A percentile compares a stretch with the other conserved stretches of the same genome.
phyloP scores from a whole-genome alignment of 2,329 filamentous ascomycete genomes.

The Amylocarpus encephaloides region DNA sequence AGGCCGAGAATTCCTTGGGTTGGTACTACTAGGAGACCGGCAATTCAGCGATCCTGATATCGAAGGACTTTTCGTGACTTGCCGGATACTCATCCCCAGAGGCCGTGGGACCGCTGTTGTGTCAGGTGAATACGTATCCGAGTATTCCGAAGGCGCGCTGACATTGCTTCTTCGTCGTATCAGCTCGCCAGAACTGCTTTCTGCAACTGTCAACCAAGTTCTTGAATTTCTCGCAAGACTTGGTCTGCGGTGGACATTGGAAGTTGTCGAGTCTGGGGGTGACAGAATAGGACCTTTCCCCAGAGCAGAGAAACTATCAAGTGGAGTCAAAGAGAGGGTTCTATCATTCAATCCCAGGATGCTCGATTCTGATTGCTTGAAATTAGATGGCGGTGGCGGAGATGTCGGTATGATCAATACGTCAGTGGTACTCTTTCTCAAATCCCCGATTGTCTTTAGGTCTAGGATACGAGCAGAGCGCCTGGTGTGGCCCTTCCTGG shows the following conservation, averaged over 20 bases:
- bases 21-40: neutral
- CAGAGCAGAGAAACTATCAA: conserved; percentile 22
- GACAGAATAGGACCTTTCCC: conserved; percentile 7
- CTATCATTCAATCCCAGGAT: conserved; percentile 21
- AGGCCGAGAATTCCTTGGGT: conserved; percentile 16
- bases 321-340: conserved; percentile 20
- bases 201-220: conserved; percentile 20
- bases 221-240: conserved; percentile 18
- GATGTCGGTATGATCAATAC: conserved; percentile 4
- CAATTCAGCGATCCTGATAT: too few relatives aligned
- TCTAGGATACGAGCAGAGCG: conserved; percentile 15
- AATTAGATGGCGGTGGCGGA: neutral
- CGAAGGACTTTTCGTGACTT: conserved; percentile 18
- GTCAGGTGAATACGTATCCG: conserved; percentile 18
- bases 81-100: conserved; percentile 12
- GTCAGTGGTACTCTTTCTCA: conserved; percentile 9
- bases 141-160: conserved; percentile 17
- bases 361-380: neutral
- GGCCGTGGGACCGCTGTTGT: neutral
- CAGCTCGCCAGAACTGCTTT: conserved; percentile 7
- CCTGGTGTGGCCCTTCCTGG: conserved; percentile 24
- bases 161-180: conserved; percentile 14
- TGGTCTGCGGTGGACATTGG: neutral
- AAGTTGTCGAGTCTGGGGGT: conserved; percentile 14
- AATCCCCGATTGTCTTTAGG: conserved; percentile 6